Base-by-base conservation (phyloP, 306 rosid genomes). In the Vigna reflexopilosa region DNA sequence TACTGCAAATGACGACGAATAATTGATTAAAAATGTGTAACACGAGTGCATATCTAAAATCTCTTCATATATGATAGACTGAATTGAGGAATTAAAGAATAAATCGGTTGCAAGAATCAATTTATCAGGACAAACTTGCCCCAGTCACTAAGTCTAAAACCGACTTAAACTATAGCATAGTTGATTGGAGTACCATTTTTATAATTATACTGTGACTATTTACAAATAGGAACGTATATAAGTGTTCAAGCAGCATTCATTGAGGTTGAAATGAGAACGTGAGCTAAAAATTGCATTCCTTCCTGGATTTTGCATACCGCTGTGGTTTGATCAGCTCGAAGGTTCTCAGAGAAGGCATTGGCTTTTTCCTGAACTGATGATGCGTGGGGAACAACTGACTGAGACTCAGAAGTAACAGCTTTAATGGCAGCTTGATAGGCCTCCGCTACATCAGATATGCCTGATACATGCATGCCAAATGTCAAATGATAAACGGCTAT, bases 361-460 rank as follows among this genome's bases (percentile, higher is more conserved):
- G 96, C 93, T 76, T 89, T 96, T 67, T 90, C 97, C 81, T 87
- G 94, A 42, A 91, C 79, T 57, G 87, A 84, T 66, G 87, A 84
- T 30, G 82, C 81, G 71, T 84, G 85, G 14, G 88, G 83, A 85
- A 75, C 83, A 82, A 62, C 89, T 28, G 87, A 75, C 7, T 65
- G 91, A 49, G 96, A 91, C 49, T 91, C 91, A 0, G 88, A 85
- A 40, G 87, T 64, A 63, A 81, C 94, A 51, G 84, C 86, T 77
- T 88, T 95, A 70, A 91, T 86, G 87, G 98, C 93, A 57, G 96
- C 96, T 83, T 79, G 81, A 84, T 96, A 93, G 17, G 96, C 91
- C 80, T 91, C 97, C 5, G 88, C 82, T 26, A 96, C 97, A 69
- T 96, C 99, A 9, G 98, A 91, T 85, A 96, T 86, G 74, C 99